These are phyloP conservation scores for Aspergillus coremiiformis DNA, from an alignment of 495 filamentous ascomycete species.

Conservation along the genomic window DNA sequence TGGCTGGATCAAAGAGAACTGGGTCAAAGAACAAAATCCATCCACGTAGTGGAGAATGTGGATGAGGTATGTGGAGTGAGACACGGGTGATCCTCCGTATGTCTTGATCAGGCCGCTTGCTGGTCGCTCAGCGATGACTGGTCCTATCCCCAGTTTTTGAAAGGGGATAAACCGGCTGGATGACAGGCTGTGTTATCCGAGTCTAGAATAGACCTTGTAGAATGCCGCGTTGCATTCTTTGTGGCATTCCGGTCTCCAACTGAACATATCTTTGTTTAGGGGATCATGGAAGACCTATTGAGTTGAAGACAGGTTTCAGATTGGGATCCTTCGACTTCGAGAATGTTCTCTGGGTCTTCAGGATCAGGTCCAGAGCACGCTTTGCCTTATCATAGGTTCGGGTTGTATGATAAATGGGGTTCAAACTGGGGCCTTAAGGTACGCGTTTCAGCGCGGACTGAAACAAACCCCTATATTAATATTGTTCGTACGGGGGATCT, in stretches of 20 bases:
- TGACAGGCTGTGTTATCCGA: not conserved
- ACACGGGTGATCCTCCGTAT: not conserved
- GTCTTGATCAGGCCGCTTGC: not conserved
- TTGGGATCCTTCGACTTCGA: too few relatives aligned
- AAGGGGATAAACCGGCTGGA: not conserved
- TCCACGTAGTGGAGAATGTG: not conserved
- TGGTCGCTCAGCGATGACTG: not conserved
- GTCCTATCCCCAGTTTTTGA: not conserved
- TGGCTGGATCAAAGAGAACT: too few relatives aligned
- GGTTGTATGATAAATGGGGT: too few relatives aligned
- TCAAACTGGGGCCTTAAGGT: too few relatives aligned
- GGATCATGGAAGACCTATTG: not conserved
- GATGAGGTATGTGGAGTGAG: not conserved
- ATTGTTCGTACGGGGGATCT: too few relatives aligned
- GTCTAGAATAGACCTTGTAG: not conserved
- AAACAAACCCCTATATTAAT: too few relatives aligned
- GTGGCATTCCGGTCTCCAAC: not conserved
- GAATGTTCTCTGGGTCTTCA: too few relatives aligned
- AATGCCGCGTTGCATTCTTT: not conserved
- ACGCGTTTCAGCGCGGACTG: too few relatives aligned
- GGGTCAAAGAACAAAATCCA: not conserved
- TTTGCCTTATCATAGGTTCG: too few relatives aligned
- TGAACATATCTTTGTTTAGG: not conserved
- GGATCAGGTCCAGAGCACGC: too few relatives aligned
- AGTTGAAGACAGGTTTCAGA: too few relatives aligned